These are phyloP conservation scores for Jatropha podagrica DNA, from an alignment of 441 rosid species.

Conservation along the genomic window DNA sequence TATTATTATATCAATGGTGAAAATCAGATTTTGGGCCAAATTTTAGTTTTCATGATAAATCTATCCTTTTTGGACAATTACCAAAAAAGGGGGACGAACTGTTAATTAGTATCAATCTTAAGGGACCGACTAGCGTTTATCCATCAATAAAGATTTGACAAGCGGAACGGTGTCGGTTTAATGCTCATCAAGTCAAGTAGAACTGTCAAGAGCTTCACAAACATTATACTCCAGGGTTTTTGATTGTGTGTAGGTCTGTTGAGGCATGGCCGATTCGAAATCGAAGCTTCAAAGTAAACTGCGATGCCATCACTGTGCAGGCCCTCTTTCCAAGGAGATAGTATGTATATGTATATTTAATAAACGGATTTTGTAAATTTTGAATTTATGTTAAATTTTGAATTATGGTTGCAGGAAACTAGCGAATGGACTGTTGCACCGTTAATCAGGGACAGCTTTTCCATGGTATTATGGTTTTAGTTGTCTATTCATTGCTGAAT, in stretches of 20 bases:
- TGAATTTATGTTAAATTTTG: not conserved
- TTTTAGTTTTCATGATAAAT: too few relatives aligned
- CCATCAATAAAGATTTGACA: not conserved
- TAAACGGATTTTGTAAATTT: not conserved
- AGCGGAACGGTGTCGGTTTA: slow-evolving; percentile 1
- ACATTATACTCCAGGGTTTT: not conserved
- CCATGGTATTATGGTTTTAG: slow-evolving; percentile 52
- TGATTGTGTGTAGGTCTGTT: too few relatives aligned
- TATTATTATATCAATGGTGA: too few relatives aligned
- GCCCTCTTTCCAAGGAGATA: slow-evolving; percentile 82
- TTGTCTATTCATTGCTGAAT: not conserved
- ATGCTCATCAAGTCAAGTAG: not conserved
- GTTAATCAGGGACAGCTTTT: slow-evolving; percentile 84
- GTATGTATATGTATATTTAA: slow-evolving; percentile 27
- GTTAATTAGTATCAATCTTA: too few relatives aligned
- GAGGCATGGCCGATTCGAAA: slow-evolving; percentile 44
- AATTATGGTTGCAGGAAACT: slow-evolving; percentile 59
- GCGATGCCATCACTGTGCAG: slow-evolving; percentile 91
- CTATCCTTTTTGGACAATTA: too few relatives aligned
- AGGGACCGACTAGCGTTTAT: too few relatives aligned
- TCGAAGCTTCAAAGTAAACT: slow-evolving; percentile 26
- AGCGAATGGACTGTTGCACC: slow-evolving; percentile 84
- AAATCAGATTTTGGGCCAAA: too few relatives aligned
- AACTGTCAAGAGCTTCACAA: not conserved
- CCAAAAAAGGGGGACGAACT: too few relatives aligned